phyloP scores from a whole-genome alignment of 257 asterid genomes.

The Catharanthus roseus region DNA sequence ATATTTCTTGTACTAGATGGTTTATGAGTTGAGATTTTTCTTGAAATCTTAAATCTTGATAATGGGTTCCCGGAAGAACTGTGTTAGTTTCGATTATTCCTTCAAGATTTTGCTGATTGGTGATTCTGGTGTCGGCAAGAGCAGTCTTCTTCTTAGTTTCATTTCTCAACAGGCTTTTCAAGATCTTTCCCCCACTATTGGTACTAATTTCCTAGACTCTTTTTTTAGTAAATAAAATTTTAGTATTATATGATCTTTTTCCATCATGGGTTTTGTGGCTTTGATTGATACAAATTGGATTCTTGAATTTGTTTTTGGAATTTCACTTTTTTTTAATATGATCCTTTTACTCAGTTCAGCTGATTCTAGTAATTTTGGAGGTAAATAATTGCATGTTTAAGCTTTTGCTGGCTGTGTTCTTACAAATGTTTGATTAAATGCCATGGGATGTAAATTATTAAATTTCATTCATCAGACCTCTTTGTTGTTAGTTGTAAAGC shows the following conservation, averaged over 20 bases:
- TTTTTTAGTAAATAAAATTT: not conserved
- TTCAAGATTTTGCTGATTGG: slow-evolving; percentile 80
- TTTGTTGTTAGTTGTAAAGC: no score
- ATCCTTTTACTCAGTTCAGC: not conserved
- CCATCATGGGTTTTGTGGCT: no score
- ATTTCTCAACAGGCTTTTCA: slow-evolving; percentile 53
- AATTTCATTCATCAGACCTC: no score
- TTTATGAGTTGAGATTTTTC: not conserved
- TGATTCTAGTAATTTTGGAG: not conserved
- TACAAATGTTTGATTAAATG: not conserved
- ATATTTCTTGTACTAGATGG: not conserved
- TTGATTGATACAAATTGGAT: not conserved
- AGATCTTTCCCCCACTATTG: slow-evolving; percentile 67
- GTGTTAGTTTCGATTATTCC: slow-evolving; percentile 57
- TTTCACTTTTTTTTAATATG: not conserved
- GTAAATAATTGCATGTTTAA: not conserved
- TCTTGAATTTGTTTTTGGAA: not conserved
- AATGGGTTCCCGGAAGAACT: slow-evolving; percentile 38
- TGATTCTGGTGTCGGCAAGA: slow-evolving; percentile 86
- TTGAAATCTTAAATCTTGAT: not conserved
- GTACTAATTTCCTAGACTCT: slow-evolving; percentile 28
- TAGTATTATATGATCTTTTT: no score
- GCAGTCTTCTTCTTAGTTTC: slow-evolving; percentile 72
- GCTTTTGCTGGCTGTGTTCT: not conserved
- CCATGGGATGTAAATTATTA: not conserved